Base-by-base conservation (phyloP, 1,284 basidiomycete species). In the Rhodotorula sp. region DNA sequence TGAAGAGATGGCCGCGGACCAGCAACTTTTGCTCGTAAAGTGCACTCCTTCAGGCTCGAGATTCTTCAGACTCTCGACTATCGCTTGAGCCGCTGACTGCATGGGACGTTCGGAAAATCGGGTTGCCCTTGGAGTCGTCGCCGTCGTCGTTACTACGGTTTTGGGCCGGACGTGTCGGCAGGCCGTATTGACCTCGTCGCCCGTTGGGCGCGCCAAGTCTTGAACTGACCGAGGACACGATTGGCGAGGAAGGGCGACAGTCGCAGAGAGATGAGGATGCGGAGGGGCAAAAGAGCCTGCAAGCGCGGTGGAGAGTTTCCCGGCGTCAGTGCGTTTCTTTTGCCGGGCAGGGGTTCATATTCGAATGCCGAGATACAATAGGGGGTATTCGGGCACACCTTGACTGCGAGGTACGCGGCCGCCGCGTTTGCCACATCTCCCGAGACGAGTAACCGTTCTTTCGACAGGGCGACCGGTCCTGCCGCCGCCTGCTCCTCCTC, bases 391-490 rank as follows among this genome's bases (percentile, higher is more conserved):
- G 34, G 31, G 47, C 85, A 64, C 79, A 91, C 92, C 86, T 95
- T 97, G 70, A 90, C 90, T 10, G 87, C 83, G 2, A 88, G 88
- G 80, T 96, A 97, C 0, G 93, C 93, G 29, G 93, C 85, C 0
- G 93, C 87, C 0, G 89, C 88, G 78, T 91, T 90, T 16, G 89
- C 88, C 10, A 90, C 86, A 79, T 91, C 89, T 12, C 89, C 89
- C 14, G 86, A 88, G 54, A 90, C 80, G 70, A 78, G 80, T 21
- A 77, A 75, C 52, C 43, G 39, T 20, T 81, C 78, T 18, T 77
- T 31, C 21, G n/a, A 73, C 64, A 46, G 71, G 73, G 74, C 76
- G 39, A 77, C 72, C 49, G 76, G 77, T 60, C 76, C 77, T n/a
- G n/a, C n/a, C 62, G 69, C 64, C 34, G 54, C n/a, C 57, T 20